Percentiles rank a stretch among this genome's conserved stretches.
Evolutionary conservation across 768 basidiomycete genomes (phyloP).

Genomic region (Cyclocybe cylindracea): DNA sequence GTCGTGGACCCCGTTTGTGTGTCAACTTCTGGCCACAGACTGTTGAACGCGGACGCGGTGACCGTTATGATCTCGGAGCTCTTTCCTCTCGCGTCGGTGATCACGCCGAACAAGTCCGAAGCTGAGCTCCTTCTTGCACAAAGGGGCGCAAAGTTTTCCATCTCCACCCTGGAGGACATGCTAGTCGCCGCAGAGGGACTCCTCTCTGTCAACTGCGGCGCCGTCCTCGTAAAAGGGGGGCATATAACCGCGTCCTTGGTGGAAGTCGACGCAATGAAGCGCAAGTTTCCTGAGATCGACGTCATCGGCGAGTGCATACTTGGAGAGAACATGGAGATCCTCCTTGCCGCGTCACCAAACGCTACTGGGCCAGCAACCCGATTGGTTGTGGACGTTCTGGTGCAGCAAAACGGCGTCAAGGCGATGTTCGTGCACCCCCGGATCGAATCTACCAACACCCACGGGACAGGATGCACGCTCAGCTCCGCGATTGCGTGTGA

Average conservation of each 20-base stretch:
- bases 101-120: constrained; percentile 88
- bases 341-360: constrained; percentile 33
- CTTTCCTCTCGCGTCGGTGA: constrained; percentile 66
- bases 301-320: constrained; percentile 47
- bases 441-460: constrained; percentile 72
- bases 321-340: constrained; percentile 65
- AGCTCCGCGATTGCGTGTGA: constrained; percentile 76
- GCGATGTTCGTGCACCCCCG: constrained; percentile 63
- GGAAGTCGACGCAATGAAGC: constrained; percentile 42
- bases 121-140: constrained; percentile 66
- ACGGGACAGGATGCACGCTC: constrained; percentile 94
- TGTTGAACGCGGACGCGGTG: constrained; percentile 71
- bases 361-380: constrained; percentile 12
- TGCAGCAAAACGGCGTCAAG: constrained; percentile 32
- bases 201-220: constrained; percentile 45
- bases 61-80: constrained; percentile 58
- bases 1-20: constrained; percentile 92
- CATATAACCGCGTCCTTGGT: constrained; percentile 53
- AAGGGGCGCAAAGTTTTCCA: constrained; percentile 25
- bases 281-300: constrained; percentile 28
- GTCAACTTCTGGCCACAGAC: constrained; percentile 83
- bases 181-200: constrained; percentile 53
- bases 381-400: constrained; percentile 69
- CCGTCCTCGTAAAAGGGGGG: constrained; percentile 85
- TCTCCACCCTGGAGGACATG: constrained; percentile 60